A percentile compares a stretch with the other conserved stretches of the same genome.
Conservation (phyloP, 176 grass and related monocot species). For the Alopecurus myosuroides region DNA sequence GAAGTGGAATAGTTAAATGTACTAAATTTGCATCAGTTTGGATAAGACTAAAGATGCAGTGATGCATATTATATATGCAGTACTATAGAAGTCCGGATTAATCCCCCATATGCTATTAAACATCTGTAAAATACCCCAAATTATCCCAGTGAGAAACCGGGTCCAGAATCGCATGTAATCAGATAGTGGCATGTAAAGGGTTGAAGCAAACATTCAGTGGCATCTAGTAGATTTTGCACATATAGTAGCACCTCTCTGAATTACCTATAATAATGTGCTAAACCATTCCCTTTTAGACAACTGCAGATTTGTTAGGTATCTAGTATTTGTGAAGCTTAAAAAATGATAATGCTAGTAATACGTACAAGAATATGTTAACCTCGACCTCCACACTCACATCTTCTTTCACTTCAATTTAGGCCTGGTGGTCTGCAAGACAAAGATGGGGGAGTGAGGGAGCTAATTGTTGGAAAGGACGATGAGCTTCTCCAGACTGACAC, state of each 20-base stretch:
- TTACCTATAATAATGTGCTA: neutral
- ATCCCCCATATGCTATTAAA: neutral
- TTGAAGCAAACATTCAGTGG: neutral
- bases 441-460: constrained; percentile 61
- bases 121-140: neutral
- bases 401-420: constrained; percentile 34
- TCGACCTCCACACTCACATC: neutral
- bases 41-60: neutral
- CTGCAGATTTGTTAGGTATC: neutral
- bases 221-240: neutral
- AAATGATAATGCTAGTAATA: neutral
- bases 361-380: neutral
- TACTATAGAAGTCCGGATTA: neutral
- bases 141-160: neutral
- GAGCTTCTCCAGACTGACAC: constrained; percentile 84
- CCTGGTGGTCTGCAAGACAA: constrained; percentile 81
- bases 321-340: neutral
- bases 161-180: neutral
- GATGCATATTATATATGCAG: neutral
- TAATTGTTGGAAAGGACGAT: constrained; percentile 81
- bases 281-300: neutral
- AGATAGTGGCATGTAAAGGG: neutral
- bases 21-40: neutral
- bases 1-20: neutral
- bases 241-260: neutral